Base-by-base conservation (phyloP, 768 basidiomycete genomes). In the Termitomyces sp. region DNA sequence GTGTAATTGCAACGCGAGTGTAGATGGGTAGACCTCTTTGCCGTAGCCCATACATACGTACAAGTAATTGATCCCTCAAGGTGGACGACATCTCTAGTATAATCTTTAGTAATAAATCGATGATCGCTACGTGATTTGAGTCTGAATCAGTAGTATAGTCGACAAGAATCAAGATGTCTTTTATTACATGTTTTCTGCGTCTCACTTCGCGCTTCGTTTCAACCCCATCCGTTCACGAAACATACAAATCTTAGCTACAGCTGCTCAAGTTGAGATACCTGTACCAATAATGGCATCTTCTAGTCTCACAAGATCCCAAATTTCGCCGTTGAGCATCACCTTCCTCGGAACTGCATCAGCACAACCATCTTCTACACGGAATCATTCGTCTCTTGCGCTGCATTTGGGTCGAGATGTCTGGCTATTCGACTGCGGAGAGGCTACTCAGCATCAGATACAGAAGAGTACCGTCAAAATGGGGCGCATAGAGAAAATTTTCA, bases 351-450 rank as follows among this genome's bases (percentile, higher is more conserved):
- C 89, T 1, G 88, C 88, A 16, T 91, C 90, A 19, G 89, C 89
- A 3, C 84, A 87, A 61, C 90, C 90, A 3, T 91, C 90, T 3
- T 78, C 80, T 1, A 90, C 90, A 0, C 78, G 90, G 53, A 89
- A 87, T 63, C 89, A 91, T 63, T 91, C 90, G 35, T 74, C 89
- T 3, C 78, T 86, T 8, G 85, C 88, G 2, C 64, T 92, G 7
- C 80, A 84, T 21, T 72, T 91, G 10, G 79, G 78, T 17, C 76
- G 82, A 17, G 83, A 88, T 73, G 82, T 89, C 54, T 92, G 90
- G 90, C 68, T 92, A 7, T 91, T 92, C 62, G 90, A 92, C 66
- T 92, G 90, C 67, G 90, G 90, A 21, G 90, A 92, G 69, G 89
- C 84, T 14, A 91, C 90, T 3, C 90, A 91, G 63, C 82, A 87